These are phyloP conservation scores for Chaetomium cochliodes DNA, from an alignment of 495 filamentous ascomycete species.

Conservation along the genomic window DNA sequence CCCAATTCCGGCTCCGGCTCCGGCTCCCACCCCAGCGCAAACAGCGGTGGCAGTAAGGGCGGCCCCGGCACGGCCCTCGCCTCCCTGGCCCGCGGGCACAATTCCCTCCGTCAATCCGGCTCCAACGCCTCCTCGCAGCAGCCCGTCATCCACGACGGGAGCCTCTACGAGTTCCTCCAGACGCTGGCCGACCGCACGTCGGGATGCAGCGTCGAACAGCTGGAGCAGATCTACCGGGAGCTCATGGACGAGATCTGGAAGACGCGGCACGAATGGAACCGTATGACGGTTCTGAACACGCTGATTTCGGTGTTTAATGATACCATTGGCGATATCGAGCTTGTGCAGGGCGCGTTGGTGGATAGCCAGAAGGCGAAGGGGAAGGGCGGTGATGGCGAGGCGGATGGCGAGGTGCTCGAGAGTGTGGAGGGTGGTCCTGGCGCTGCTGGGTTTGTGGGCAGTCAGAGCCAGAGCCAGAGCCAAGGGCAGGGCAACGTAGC, in stretches of 20 bases:
- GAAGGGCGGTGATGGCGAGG: constrained; percentile 10
- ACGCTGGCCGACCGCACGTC: constrained; percentile 63
- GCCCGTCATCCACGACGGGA: constrained; percentile 57
- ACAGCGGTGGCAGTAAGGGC: neutral
- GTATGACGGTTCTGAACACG: constrained; percentile 62
- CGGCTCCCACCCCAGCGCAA: neutral
- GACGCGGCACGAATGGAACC: constrained; percentile 73
- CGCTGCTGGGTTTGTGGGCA: neutral
- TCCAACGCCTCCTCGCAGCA: constrained; percentile 42
- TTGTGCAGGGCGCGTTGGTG: constrained; percentile 54
- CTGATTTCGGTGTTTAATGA: constrained; percentile 72
- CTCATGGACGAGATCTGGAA: constrained; percentile 89
- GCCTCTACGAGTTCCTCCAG: constrained; percentile 56
- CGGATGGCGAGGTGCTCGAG: constrained; percentile 13
- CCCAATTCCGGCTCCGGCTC: neutral
- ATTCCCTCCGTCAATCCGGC: constrained; percentile 35
- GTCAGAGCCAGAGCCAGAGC: constrained; percentile 11
- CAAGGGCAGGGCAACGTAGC: neutral
- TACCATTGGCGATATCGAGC: constrained; percentile 75
- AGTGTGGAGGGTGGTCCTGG: neutral
- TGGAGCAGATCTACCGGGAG: constrained; percentile 88
- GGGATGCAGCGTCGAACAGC: constrained; percentile 85
- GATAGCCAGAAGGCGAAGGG: constrained; percentile 30
- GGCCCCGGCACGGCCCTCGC: neutral
- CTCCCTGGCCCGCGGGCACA: neutral